Base-by-base conservation (phyloP, 2,329 filamentous ascomycete species). In the Calonectria henricotiae region DNA sequence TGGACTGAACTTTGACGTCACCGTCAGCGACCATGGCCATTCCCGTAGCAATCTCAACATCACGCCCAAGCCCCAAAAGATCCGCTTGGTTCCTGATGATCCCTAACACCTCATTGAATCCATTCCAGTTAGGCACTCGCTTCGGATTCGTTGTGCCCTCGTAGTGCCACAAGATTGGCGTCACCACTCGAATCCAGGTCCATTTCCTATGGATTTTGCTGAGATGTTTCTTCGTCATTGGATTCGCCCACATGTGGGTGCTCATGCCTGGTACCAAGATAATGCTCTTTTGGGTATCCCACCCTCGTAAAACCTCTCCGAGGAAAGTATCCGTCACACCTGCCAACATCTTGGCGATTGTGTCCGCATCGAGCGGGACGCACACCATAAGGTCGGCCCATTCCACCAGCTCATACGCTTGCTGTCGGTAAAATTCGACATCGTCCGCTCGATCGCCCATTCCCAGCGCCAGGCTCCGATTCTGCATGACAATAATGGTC, bases 351-450 rank as follows among this genome's bases (percentile, higher is more conserved):
- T 94, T 94, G 35, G 93, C 93, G 66, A 98, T 87, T 66, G 92
- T 92, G 79, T 96, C 93, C 8, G 94, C 94, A 80, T 96, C 93
- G 60, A 97, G 92, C 4, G 95, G 94, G 7, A 93, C 93, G 67
- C 97, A 89, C 37, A 98, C 91, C 69, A 98, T 87, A 74, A 98
- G 84, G 81, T 98, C 93, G 6, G 95, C 94, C 95, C 95, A 98
- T 71, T 94, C 89, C 74, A 94, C 94, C 70, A 97, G 83, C 73
- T 94, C 92, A 74, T 86, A 89, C 4, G 86, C 90, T 72, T 86
- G 88, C 63, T 83, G 82, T 30, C 79, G 77, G 68, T 86, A 87
- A 60, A 85, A 85, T 73, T 90, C 88, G 75, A 89, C 83, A 30
- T 88, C 87, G 64, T 86, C 85, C 8, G 83, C 82, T 27, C 78